Evolutionary conservation across 352 stramenopile species (phyloP), one percentile per base, ranked within the genome.

Genomic region (Globisporangium carolinianum): DNA sequence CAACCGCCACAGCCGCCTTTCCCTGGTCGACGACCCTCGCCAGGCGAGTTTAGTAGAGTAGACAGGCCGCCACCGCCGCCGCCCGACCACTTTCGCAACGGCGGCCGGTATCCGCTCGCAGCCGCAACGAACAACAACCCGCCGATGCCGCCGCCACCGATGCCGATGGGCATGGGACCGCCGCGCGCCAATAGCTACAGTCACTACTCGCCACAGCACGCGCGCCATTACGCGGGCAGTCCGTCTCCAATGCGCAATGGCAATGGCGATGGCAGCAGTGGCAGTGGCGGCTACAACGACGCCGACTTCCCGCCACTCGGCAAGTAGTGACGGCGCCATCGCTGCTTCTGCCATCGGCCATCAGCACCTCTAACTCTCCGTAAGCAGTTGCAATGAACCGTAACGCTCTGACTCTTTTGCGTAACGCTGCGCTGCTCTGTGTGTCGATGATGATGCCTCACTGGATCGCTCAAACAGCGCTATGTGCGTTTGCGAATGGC

Each of bases 291-390:
- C 35, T 89, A 89, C 58, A 73, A 89, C 18, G 77, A 88, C 36
- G 24, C 24, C 24, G 79, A 88, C 42, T 91, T 91, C 53, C 79
- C 82, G 35, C 82, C 82, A 15, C 67, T 91, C 6, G 73, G 79
- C 45, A 79, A 86, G 58, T 87, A 41, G 11, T 32, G 14, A 57
- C 24, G 24, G 24, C 24, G 2, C 24, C 24, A 32, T 32, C 24
- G 24, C 24, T 32, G 24, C 24, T 32, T 1, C 11, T 14, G 18
- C 10, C 2, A 52, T 38, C 47, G 14, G 3, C 17, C 47, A 41
- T 45, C 7, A 32, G 24, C 24, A 32, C 24, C 24, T 32, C 24
- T 32, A 32, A 32, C 24, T 32, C 24, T 32, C 24, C 24, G 24
- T 32, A 32, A 32, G 1, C 24, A 32, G 24, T 32, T 32, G 24